Evolutionary conservation across 2,329 filamentous ascomycete species (phyloP).

Genomic region (Aspergillus brunneoviolaceus): DNA sequence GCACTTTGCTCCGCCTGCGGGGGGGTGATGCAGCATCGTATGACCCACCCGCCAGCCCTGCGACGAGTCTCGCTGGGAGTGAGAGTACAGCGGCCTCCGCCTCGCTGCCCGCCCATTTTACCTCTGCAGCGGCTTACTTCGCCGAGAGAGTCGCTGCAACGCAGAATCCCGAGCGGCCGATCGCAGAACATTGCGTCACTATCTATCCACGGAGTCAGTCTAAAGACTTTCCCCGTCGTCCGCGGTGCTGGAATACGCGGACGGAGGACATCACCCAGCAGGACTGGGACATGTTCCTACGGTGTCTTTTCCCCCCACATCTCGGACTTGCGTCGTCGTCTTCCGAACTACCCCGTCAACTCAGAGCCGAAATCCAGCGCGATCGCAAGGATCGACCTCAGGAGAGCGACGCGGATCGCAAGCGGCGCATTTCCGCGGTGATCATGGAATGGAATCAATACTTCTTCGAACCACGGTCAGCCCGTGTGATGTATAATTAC

Average conservation of each 20-base stretch:
- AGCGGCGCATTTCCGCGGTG: constrained; percentile 38
- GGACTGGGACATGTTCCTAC: constrained; percentile 47
- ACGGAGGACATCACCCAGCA: constrained; percentile 38
- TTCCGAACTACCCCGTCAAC: constrained; percentile 36
- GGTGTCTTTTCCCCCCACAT: constrained; percentile 43
- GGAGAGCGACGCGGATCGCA: constrained; percentile 43
- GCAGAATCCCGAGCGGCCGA: constrained; percentile 24
- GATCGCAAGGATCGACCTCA: constrained; percentile 45
- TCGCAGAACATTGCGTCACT: constrained; percentile 39
- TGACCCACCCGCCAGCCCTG: constrained; percentile 15
- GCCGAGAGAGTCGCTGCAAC: constrained; percentile 33
- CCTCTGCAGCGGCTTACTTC: constrained; percentile 40
- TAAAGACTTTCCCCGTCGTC: constrained; percentile 44
- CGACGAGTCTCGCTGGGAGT: constrained; percentile 17
- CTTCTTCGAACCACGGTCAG: constrained; percentile 42
- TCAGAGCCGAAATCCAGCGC: constrained; percentile 42
- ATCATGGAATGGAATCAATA: constrained; percentile 45
- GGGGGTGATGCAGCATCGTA: constrained; percentile 20
- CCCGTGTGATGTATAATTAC: constrained; percentile 36
- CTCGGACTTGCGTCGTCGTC: constrained; percentile 39
- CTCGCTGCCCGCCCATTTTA: constrained; percentile 32
- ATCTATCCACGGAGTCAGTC: constrained; percentile 43
- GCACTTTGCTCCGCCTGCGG: constrained; percentile 19
- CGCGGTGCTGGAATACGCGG: constrained; percentile 41
- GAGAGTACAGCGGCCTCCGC: constrained; percentile 14